Evolutionary conservation across 2,329 filamentous ascomycete species (phyloP), one percentile per base, ranked within the genome.

Genomic region (Hymenoscyphus occultus): DNA sequence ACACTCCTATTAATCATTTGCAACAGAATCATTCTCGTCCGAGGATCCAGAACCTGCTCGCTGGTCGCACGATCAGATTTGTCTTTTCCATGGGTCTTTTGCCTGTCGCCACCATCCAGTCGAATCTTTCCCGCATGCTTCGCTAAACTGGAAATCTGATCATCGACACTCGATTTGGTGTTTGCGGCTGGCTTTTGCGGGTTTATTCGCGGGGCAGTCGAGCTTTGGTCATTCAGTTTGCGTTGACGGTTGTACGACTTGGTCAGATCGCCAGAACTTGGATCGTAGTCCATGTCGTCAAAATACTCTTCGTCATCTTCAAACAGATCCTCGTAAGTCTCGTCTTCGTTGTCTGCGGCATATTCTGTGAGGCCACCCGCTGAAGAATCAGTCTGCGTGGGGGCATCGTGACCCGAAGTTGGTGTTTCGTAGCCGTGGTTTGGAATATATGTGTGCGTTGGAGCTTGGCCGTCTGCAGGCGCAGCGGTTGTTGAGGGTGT

Each of bases 1-100:
- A 94, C 83, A 66, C 92, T 90, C 40, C 92, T 88, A 77, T 98
- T 97, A 81, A 98, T 94, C 85, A 99, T 92, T 80, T 97, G 92
- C 69, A 97, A 83, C 62, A 99, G 82, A 67, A 99, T 93, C 92
- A 97, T 96, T 71, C 93, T 90, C 14, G 95, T 99, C 62, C 93
- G 86, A 68, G 93, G 92, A 78, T 99, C 95, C 67, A 99, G 81
- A 59, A 99, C 95, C 77, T 97, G 92, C 77, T 99, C 95, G 71
- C 87, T 92, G 14, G 95, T 99, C 61, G 95, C 94, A 65, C 95
- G 88, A 76, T 99, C 94, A 63, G 91, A 89, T 82, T 95, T 96
- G 78, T 97, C 93, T 77, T 91, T 92, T 65, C 88, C 86, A 62
- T 84, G 82, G 42, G 79, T 80, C 64, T 84, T 81, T 40, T 81